Conservation (phyloP, 495 filamentous ascomycete species). For the Talaromyces liani region DNA sequence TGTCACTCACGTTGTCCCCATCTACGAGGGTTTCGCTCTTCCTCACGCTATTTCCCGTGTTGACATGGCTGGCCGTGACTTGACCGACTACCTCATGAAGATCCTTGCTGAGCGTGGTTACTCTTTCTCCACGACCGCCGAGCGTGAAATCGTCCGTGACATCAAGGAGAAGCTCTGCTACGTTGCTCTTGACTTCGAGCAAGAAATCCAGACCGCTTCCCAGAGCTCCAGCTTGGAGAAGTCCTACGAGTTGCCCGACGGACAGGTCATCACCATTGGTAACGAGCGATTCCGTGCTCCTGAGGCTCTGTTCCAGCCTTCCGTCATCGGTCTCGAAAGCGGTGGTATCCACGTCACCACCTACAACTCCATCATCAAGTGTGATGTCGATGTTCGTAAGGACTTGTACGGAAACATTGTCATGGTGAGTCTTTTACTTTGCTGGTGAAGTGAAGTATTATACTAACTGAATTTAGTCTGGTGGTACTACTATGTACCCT, state of each 20-base stretch:
- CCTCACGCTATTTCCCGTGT: conserved; percentile 99
- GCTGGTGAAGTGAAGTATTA: neutral
- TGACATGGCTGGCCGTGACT: conserved; percentile 98
- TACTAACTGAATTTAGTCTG: conserved; percentile 54
- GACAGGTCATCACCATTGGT: conserved; percentile 99
- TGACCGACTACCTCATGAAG: conserved; percentile 99
- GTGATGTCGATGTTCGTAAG: conserved; percentile 99
- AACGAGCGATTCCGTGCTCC: conserved; percentile 99
- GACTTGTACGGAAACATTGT: conserved; percentile 99
- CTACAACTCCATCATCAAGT: conserved; percentile 99
- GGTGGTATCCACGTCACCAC: conserved; percentile 99
- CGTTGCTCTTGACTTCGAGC: conserved; percentile 98
- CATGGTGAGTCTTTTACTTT: conserved; percentile 61
- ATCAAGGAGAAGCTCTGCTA: conserved; percentile 99
- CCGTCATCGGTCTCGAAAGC: conserved; percentile 93
- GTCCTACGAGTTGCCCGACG: conserved; percentile 99
- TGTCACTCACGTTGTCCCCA: conserved; percentile 99
- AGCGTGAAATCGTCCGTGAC: conserved; percentile 99
- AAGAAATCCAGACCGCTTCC: conserved; percentile 99
- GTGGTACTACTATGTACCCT: conserved; percentile 99
- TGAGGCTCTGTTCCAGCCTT: conserved; percentile 98
- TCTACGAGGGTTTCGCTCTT: conserved; percentile 99
- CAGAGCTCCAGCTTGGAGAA: conserved; percentile 98
- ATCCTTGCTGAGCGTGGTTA: conserved; percentile 98
- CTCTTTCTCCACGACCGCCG: conserved; percentile 98